Conservation (phyloP, 2,329 filamentous ascomycete genomes). For the Fusarium heterosporum region DNA sequence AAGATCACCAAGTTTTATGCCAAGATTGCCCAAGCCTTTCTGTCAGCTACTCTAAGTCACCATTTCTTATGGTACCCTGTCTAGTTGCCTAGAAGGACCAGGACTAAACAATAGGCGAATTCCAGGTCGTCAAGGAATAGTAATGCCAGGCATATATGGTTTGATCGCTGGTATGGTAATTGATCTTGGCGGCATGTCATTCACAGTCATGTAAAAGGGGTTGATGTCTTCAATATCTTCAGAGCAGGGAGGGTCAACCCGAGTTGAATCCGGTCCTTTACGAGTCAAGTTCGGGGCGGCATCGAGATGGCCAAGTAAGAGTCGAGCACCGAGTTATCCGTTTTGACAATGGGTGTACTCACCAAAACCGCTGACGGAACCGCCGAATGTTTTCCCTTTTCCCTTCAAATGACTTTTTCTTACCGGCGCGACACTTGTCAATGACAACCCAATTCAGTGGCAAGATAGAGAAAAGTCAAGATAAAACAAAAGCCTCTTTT, state of each 20-base stretch:
- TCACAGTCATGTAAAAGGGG: constrained; percentile 18
- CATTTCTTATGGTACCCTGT: no score
- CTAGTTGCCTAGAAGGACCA: constrained; percentile 4
- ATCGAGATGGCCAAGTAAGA: constrained; percentile 15
- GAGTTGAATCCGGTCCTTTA: constrained; percentile 5
- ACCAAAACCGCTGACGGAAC: constrained; percentile 10
- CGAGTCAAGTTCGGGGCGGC: constrained; percentile 27
- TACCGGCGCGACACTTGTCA: constrained; percentile 25
- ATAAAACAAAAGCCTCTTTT: constrained; percentile 21
- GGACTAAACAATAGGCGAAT: constrained; percentile 27
- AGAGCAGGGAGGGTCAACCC: background rate
- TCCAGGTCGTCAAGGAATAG: constrained; percentile 14
- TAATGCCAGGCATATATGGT: constrained; percentile 21
- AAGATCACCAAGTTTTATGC: no score
- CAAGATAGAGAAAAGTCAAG: constrained; percentile 1
- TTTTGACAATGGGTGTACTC: no score
- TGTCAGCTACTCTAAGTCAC: no score
- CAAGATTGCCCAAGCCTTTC: no score
- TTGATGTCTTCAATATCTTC: background rate
- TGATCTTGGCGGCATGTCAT: constrained; percentile 36
- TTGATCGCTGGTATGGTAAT: constrained; percentile 24
- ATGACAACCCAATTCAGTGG: background rate
- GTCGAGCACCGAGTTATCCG: constrained; percentile 28
- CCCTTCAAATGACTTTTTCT: background rate
- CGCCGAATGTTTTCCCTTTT: constrained; percentile 12